Base-by-base conservation (phyloP, 2,329 filamentous ascomycete species). In the Pleochaeta shiraiana region DNA sequence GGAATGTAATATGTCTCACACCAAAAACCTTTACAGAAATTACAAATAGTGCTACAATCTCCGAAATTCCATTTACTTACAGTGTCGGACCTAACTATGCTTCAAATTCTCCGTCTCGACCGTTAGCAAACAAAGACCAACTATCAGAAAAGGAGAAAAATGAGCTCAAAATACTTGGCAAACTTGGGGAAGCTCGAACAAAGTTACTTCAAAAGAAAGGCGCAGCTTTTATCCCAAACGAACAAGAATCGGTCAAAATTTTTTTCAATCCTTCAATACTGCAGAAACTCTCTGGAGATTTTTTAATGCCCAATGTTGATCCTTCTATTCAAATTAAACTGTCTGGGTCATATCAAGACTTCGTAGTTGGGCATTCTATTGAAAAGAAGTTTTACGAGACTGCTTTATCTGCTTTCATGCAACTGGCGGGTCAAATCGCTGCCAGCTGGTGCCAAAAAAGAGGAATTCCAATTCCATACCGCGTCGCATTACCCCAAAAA, bases 361-460 rank as follows among this genome's bases (percentile, higher is more conserved):
- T 71, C 28, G 24, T 28, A 26, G 28, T 63, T 24, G 28, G 33
- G 26, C 21, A 37, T 31, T 9, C 19, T 19, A 45, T 43, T 24
- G 53, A 33, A 19, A 74, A 72, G 24, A 71, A 74, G 26, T 69
- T 80, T n/a, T 24, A 50, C 12, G 39, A 16, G 12, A 33, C 43
- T 6, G 57, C 55, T 19, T 78, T 82, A 45, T 73, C 74, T 65
- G 75, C 76, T 65, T 68, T 77, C 28, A 87, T 87, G 84, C 76
- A 81, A 43, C 75, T 85, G 3, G 83, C 82, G 14, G 82, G 82
- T 64, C 78, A 85, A 69, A 74, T 84, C 30, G 82, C 81, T 43
- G 83, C 83, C 24, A 75, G 75, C 33, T 87, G 82, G 81, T 85
- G 82, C 69, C 70, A 76, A 59, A 76, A 78, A 26, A 79, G 83